These are phyloP conservation scores for Anthracocystis setariae DNA, from an alignment of 1,284 basidiomycete genomes.

Conservation along the genomic window DNA sequence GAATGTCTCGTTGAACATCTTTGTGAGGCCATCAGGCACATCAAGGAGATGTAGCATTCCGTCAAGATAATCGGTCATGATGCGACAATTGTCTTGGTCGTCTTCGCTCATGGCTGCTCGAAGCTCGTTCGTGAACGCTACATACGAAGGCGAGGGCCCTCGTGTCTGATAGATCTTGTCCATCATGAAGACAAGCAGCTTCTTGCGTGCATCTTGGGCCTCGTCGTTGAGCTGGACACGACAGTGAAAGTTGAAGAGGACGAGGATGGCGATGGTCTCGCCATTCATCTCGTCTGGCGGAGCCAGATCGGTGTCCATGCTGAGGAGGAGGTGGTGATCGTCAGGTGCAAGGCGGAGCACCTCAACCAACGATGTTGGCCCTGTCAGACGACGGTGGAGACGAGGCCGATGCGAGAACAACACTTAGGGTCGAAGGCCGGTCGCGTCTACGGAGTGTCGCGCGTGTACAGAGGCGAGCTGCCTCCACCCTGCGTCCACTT, in stretches of 20 bases:
- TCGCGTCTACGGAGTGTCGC: background rate
- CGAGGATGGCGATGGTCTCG: conserved; percentile 44
- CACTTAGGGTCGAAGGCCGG: background rate
- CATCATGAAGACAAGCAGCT: conserved; percentile 40
- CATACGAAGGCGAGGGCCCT: conserved; percentile 15
- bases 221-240: conserved; percentile 38
- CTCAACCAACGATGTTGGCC: background rate
- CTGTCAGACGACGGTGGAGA: background rate
- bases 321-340: background rate
- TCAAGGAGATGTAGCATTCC: conserved; percentile 39
- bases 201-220: conserved; percentile 29
- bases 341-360: background rate
- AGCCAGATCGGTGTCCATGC: conserved; percentile 15
- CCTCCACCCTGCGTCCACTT: conserved; percentile 26
- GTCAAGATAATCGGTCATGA: conserved; percentile 38
- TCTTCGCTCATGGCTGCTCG: conserved; percentile 8
- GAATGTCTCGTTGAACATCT: conserved; percentile 47
- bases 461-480: background rate
- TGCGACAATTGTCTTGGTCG: conserved; percentile 25
- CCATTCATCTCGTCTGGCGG: conserved; percentile 46
- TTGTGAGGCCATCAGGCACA: conserved; percentile 43
- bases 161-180: conserved; percentile 43
- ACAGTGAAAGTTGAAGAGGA: conserved; percentile 51
- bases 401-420: background rate
- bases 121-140: conserved; percentile 24